Base-by-base conservation (phyloP, 2,329 filamentous ascomycete genomes). In the Xylariomycetidae sp. region DNA sequence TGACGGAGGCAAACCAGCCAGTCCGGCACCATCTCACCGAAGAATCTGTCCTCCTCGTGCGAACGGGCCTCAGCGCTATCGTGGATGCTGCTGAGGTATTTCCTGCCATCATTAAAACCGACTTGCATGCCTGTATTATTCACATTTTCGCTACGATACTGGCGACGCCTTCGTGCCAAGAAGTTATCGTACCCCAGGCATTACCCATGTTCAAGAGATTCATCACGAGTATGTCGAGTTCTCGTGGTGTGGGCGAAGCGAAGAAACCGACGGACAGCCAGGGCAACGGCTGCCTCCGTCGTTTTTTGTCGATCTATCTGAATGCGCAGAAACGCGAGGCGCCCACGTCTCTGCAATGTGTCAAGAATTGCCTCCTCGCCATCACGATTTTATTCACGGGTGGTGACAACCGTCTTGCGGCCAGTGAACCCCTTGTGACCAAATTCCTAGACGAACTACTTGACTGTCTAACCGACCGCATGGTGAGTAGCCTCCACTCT, bases 31-130 rank as follows among this genome's bases (percentile, higher is more conserved):
- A 85, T 49, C 80, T 94, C 51, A 89, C 85, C 1, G 89, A 96
- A 49, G 90, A 97, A 58, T 85, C 88, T 2, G 75, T 94, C 13
- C 69, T 82, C 3, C 76, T 98, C 3, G 79, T 96, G 31, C 80
- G 81, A 16, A 80, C 85, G 2, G 82, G 88, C 1, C 71, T 98
- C 2, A 85, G 89, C 39, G 87, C 92, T 2, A 76, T 98, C 2
- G 92, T 97, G 4, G 88, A 97, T 53, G 89, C 92, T 1, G 89
- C 92, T 6, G 87, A 94, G 41, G 88, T 97, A 12, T 98, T 98
- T 62, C 94, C 94, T 0, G 80, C 86, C 3, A 89, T 98, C 50
- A 98, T 98, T 67, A 92, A 92, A 56, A 90, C 88, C 8, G 92
- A 98, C 57, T 72, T 98, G 6, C 88, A 97, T 54, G 90, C 92